Percentiles rank a stretch among this genome's conserved stretches.
These are phyloP conservation scores for Wickerhamiella allomyrinae DNA, from an alignment of 805 yeast genomes.

Conservation along the genomic window DNA sequence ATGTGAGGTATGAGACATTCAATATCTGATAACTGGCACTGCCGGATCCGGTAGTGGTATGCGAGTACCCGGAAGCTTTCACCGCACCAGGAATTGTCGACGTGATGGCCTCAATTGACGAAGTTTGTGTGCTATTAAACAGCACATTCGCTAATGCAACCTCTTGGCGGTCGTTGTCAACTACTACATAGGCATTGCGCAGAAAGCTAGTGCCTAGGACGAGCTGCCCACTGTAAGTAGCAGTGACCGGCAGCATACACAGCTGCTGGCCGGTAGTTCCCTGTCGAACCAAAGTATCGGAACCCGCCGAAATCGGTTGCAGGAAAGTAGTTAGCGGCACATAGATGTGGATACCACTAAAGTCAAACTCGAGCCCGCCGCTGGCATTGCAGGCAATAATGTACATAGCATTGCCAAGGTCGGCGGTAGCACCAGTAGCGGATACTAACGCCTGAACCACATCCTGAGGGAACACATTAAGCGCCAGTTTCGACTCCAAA, in stretches of 20 bases:
- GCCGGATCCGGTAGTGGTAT: conserved; percentile 5
- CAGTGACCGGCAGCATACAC: conserved; percentile 19
- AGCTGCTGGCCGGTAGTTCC: conserved; percentile 18
- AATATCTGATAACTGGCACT: neutral
- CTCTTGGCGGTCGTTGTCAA: conserved; percentile 43
- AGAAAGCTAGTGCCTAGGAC: conserved; percentile 56
- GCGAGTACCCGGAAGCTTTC: conserved; percentile 16
- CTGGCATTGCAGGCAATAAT: conserved; percentile 26
- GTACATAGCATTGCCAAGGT: conserved; percentile 24
- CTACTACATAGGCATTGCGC: conserved; percentile 51
- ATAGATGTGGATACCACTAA: conserved; percentile 36
- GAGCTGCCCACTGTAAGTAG: conserved; percentile 15
- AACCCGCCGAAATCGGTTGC: conserved; percentile 7
- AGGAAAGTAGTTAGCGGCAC: conserved; percentile 29
- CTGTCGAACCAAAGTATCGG: conserved; percentile 10
- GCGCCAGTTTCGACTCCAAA: conserved; percentile 38
- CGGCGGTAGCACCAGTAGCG: conserved; percentile 28
- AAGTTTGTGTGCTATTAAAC: conserved; percentile 9
- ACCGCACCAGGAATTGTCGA: conserved; percentile 16
- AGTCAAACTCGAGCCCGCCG: conserved; percentile 30
- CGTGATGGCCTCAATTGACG: conserved; percentile 7
- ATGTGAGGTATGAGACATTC: neutral
- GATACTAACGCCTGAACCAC: conserved; percentile 20
- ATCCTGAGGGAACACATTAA: conserved; percentile 30
- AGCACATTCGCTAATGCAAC: conserved; percentile 41